Base-by-base conservation (phyloP, 768 basidiomycete species). In the Auriscalpium microsporum region DNA sequence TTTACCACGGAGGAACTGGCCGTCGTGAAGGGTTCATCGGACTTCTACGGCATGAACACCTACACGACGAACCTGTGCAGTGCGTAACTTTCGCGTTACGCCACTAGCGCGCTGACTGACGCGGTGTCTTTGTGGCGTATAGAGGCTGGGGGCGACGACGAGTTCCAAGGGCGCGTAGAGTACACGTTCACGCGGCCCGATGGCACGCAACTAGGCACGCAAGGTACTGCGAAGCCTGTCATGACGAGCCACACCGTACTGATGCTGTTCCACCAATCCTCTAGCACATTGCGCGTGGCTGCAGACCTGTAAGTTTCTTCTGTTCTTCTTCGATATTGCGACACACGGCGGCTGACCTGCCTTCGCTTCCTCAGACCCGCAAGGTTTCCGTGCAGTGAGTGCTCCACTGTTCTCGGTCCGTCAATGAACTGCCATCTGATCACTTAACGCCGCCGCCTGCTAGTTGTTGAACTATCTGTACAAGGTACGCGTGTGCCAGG, bases 31-130 rank as follows among this genome's bases (percentile, higher is more conserved):
- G 81, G 80, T 53, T 86, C 83, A 14, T 82, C 83, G 4, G 85
- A 84, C 62, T 86, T 86, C 67, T 85, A 84, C 63, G 84, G 83
- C 54, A 86, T 86, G 82, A 86, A 86, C 68, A 84, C 84, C 2
- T 86, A 86, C 67, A 84, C 84, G 10, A 85, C 83, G 21, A 82
- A 84, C 64, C 76, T 86, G 44, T 67, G 67, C 63, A 68, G 68
- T 69, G 52, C 48, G 67, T 66, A 5, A 23, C 36, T 23, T 34
- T 42, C 42, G 5, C 40, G 19, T 23, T 35, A 35, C 52, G 21
- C 45, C 34, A 21, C 47, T 19, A n/a, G 45, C 17, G 33, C 45
- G 23, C 16, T 53, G 23, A n/a, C 23, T 34, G 37, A 21, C 38
- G 28, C n/a, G 34, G 35, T 17, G 35, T 16, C 7, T 21, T 44